Percentiles rank a stretch among this genome's conserved stretches.
phyloP scores from a whole-genome alignment of 2,329 filamentous ascomycete genomes.

The Xylariales sp. region DNA sequence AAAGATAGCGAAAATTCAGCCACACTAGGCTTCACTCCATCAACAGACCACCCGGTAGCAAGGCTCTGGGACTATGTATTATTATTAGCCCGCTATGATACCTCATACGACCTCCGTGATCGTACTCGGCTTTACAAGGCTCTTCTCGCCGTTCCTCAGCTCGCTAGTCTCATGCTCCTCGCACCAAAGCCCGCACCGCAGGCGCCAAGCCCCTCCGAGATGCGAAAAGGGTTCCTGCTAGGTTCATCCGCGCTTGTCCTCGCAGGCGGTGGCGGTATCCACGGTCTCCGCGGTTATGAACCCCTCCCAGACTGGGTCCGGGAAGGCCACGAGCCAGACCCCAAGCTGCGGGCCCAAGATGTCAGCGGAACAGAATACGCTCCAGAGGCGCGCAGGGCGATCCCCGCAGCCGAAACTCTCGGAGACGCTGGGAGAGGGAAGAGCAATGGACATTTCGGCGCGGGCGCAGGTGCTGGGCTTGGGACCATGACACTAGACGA shows the following conservation, averaged over 20 bases:
- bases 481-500: slow-evolving; percentile 87
- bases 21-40: slow-evolving; percentile 48
- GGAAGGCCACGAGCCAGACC: slow-evolving; percentile 82
- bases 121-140: slow-evolving; percentile 89
- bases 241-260: slow-evolving; percentile 89
- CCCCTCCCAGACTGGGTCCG: slow-evolving; percentile 86
- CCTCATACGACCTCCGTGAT: slow-evolving; percentile 93
- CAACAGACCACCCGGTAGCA: slow-evolving; percentile 74
- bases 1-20: slow-evolving; percentile 47
- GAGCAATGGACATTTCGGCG: slow-evolving; percentile 58
- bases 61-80: slow-evolving; percentile 87
- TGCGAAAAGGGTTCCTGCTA: slow-evolving; percentile 79
- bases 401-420: slow-evolving; percentile 72
- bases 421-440: slow-evolving; percentile 65
- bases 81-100: slow-evolving; percentile 89
- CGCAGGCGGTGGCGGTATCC: slow-evolving; percentile 77
- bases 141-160: slow-evolving; percentile 83
- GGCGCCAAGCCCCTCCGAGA: slow-evolving; percentile 88
- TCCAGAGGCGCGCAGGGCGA: slow-evolving; percentile 55
- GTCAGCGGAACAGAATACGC: slow-evolving; percentile 52
- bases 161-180: slow-evolving; percentile 89
- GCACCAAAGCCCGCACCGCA: slow-evolving; percentile 95
- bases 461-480: slow-evolving; percentile 54
- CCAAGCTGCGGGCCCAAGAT: slow-evolving; percentile 67
- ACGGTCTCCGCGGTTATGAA: slow-evolving; percentile 83